Percentiles rank a stretch among this genome's conserved stretches.
Conservation (phyloP, 768 basidiomycete genomes). For the Mrakia blollopis region DNA sequence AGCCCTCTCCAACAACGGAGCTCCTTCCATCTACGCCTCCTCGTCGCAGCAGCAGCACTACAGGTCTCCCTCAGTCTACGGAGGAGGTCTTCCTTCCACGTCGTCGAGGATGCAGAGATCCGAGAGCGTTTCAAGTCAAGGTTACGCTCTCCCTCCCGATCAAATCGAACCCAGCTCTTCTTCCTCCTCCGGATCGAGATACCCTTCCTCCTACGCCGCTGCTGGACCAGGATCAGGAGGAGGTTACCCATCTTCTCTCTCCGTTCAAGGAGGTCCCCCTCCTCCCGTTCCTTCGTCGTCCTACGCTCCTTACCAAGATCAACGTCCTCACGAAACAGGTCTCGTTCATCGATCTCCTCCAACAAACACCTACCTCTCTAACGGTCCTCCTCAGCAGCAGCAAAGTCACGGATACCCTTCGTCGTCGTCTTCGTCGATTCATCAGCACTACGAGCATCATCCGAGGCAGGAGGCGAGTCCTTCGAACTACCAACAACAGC, state of each 20-base stretch:
- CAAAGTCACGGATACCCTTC: background rate
- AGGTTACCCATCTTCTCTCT: background rate
- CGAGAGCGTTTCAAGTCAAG: background rate
- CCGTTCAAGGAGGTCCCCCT: background rate
- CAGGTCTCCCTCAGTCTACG: background rate
- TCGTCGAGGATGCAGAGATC: background rate
- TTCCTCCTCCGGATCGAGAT: background rate
- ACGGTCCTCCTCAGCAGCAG: background rate
- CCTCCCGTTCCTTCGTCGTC: background rate
- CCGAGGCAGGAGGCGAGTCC: background rate
- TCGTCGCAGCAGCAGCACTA: background rate
- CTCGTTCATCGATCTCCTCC: background rate
- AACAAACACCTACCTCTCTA: background rate
- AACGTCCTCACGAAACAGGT: background rate
- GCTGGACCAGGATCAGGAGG: background rate
- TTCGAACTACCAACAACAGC: background rate
- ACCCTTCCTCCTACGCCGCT: background rate
- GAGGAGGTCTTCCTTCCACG: background rate
- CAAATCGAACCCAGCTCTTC: background rate
- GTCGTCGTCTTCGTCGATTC: background rate
- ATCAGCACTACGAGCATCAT: background rate
- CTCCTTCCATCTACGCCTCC: background rate
- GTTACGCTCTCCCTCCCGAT: background rate
- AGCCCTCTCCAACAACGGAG: background rate
- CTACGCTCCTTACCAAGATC: background rate